Evolutionary conservation across 2,329 filamentous ascomycete genomes (phyloP).

Genomic region (Claviceps paspali): DNA sequence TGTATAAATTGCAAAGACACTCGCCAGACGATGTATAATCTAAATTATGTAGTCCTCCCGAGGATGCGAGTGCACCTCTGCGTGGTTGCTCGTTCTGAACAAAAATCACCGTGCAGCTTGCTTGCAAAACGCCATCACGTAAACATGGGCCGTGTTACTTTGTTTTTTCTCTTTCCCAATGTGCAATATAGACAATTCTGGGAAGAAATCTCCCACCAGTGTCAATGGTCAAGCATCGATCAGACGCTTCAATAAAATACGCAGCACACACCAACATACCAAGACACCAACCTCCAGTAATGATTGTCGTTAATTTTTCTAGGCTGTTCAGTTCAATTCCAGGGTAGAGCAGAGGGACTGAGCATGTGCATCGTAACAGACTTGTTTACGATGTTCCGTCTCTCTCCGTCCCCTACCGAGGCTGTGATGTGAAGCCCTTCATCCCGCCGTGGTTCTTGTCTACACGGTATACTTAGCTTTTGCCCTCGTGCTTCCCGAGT

Average conservation of each 20-base stretch:
- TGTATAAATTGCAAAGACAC: neutral
- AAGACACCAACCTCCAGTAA: neutral
- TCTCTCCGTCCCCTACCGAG: neutral
- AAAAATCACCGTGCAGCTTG: slow-evolving; percentile 10
- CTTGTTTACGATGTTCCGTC: slow-evolving; percentile 11
- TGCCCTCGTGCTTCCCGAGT: slow-evolving; percentile 83
- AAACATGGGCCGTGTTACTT: slow-evolving; percentile 7
- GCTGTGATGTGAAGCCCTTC: neutral
- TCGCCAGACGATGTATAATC: slow-evolving; percentile 8
- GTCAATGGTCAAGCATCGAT: slow-evolving; percentile 1
- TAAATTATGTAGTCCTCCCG: too few species aligned
- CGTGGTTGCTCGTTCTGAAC: neutral
- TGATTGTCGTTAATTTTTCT: slow-evolving; percentile 1
- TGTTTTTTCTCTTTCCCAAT: too few species aligned
- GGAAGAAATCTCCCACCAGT: neutral
- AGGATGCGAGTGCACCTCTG: neutral
- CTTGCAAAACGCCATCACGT: slow-evolving; percentile 19
- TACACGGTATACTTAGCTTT: slow-evolving; percentile 89
- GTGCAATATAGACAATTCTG: neutral
- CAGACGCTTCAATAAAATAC: neutral
- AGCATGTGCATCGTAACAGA: slow-evolving; percentile 7
- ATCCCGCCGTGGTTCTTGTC: slow-evolving; percentile 8
- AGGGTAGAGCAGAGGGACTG: neutral
- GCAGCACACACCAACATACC: neutral
- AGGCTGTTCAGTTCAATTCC: neutral